These are phyloP conservation scores for Berkeleyomyces basicola DNA, from an alignment of 2,329 filamentous ascomycete genomes.

Conservation along the genomic window DNA sequence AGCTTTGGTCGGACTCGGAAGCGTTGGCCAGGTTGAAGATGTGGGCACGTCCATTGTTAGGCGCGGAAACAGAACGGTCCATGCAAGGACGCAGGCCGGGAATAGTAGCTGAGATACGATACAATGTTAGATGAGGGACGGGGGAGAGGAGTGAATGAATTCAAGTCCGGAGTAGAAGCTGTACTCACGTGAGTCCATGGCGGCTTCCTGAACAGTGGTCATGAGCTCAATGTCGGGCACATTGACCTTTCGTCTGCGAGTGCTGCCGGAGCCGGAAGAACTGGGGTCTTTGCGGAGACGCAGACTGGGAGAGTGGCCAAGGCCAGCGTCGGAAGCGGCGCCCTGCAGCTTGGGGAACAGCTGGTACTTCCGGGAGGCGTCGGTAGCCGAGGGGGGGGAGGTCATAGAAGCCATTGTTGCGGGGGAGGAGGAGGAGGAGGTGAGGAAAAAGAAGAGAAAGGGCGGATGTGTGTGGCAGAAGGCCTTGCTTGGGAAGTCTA, in stretches of 20 bases:
- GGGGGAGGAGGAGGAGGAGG: neutral
- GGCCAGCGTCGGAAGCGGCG: slow-evolving; percentile 17
- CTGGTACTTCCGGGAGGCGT: slow-evolving; percentile 35
- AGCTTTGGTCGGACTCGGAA: neutral
- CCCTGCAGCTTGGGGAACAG: slow-evolving; percentile 36
- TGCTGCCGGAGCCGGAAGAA: slow-evolving; percentile 26
- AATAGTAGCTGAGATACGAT: slow-evolving; percentile 38
- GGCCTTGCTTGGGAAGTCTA: neutral
- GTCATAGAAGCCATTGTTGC: slow-evolving; percentile 1
- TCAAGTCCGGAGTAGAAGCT: neutral
- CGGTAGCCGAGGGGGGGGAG: neutral
- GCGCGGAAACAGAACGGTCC: slow-evolving; percentile 41
- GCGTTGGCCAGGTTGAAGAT: slow-evolving; percentile 6
- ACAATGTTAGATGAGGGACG: neutral
- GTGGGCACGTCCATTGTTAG: slow-evolving; percentile 2
- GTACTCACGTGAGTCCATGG: slow-evolving; percentile 53
- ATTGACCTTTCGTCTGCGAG: slow-evolving; percentile 44
- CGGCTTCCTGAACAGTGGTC: slow-evolving; percentile 49
- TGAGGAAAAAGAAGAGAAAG: neutral
- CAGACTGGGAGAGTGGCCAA: slow-evolving; percentile 26
- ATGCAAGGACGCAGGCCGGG: slow-evolving; percentile 47
- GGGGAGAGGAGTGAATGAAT: neutral
- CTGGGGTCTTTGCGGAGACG: slow-evolving; percentile 35
- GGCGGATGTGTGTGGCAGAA: neutral
- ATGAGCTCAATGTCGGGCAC: slow-evolving; percentile 49